Base-by-base conservation (phyloP, 139 green algal genomes). In the Monoraphidium neglectum region DNA sequence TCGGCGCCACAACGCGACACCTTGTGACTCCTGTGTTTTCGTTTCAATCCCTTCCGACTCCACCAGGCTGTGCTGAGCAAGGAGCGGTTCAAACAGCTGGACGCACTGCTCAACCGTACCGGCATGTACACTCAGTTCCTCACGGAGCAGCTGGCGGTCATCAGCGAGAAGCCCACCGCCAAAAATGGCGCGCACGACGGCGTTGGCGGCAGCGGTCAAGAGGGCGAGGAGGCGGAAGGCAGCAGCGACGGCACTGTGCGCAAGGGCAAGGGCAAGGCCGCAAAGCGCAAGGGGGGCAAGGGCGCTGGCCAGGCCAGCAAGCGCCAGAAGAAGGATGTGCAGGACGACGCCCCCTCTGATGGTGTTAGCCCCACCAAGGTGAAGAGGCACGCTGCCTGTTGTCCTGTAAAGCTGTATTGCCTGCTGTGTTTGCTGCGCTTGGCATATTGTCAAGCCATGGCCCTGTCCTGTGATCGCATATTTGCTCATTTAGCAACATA, bases 81-180 rank as follows among this genome's bases (percentile, higher is more conserved):
- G 16, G 66, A 83, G 33, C 87, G 84, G 37, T 90, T 87, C 74
- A 60, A 82, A 30, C 81, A 95, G 80, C 87, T 97, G 75, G 86
- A 97, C 63, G 43, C 75, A 46, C 87, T 97, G 65, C 82, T 97
- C 3, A 85, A 91, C 64, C 84, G 90, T 76, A 89, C 90, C 24
- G 86, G 90, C 32, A 79, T 96, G 77, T 98, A 97, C 84, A 94
- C 87, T 10, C 70, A 91, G 78, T 98, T 97, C 76, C 83, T 98
- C 16, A 84, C 70, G 0, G 94, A 97, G 82, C 90, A 97, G 80
- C 90, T 97, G 79, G 36, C 77, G 36, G 70, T 77, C 3, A 66
- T 89, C 66, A 68, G 36, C 33, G 74, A n/a, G 40, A 66, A 77
- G 37, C 12, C n/a, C 51, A 76, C 43, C 32, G 62, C 43, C 36